A percentile compares a stretch with the other conserved stretches of the same genome.
phyloP scores from a whole-genome alignment of 2,329 filamentous ascomycete genomes.

The Aspergillus oerlinghausenensis region DNA sequence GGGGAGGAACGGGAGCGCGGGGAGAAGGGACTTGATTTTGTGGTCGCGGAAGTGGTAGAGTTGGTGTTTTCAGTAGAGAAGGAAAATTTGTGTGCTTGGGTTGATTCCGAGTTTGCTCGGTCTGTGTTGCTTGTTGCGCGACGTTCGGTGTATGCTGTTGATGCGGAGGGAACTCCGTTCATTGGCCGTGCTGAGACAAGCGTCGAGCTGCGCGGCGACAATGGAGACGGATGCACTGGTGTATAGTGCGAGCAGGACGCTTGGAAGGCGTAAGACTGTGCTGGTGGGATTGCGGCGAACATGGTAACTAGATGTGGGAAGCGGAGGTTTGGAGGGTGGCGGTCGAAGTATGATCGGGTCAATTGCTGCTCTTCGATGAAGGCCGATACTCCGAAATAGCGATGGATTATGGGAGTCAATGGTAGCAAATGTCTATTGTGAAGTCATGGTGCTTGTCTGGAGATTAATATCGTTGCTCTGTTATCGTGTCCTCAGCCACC shows the following conservation, averaged over 20 bases:
- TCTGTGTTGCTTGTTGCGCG: not conserved
- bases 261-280: conserved; percentile 9
- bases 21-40: conserved; percentile 9
- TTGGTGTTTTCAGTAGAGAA: not conserved
- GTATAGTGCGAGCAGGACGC: not conserved
- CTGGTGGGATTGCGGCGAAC: conserved; percentile 25
- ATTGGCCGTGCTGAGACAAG: conserved; percentile 13
- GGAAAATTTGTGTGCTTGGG: conserved; percentile 4
- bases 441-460: not conserved
- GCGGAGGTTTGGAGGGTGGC: not conserved
- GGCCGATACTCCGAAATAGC: not conserved
- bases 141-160: not conserved
- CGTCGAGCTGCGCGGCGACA: conserved; percentile 12
- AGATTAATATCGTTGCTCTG: not conserved
- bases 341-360: conserved; percentile 7
- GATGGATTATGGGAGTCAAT: not conserved
- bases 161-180: conserved; percentile 8
- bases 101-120: not conserved
- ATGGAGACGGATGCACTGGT: not conserved
- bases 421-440: not conserved
- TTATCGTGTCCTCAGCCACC: not conserved
- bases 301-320: conserved; percentile 14
- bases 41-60: not conserved
- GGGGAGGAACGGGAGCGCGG: conserved; percentile 14
- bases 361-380: conserved; percentile 5